phyloP scores from a whole-genome alignment of 805 yeast species.

The Saccharomycopsis amapae region DNA sequence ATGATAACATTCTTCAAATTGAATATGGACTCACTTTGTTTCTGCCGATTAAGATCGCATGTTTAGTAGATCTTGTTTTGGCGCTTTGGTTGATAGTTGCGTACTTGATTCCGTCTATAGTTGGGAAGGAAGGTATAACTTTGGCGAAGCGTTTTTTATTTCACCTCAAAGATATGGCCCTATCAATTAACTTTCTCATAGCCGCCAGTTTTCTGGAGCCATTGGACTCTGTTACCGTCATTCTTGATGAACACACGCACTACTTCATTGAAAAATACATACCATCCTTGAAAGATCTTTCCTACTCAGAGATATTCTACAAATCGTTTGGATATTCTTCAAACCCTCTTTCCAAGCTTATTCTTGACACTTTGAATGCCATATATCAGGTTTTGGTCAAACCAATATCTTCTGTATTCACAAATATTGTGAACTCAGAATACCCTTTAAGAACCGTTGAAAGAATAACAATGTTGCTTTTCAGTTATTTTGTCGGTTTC shows the following conservation, averaged over 20 bases:
- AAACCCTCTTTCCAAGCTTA: not conserved
- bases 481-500: constrained; percentile 32
- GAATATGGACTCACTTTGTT: constrained; percentile 1
- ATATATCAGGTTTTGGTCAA: constrained; percentile 8
- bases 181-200: too few species aligned
- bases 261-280: too few species aligned
- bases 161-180: too few species aligned
- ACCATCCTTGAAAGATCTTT: not conserved
- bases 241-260: too few species aligned
- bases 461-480: constrained; percentile 31
- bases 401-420: constrained; percentile 24
- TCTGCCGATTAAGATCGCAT: constrained; percentile 11
- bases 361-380: constrained; percentile 4
- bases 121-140: constrained; percentile 13
- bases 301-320: not conserved
- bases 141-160: too few species aligned
- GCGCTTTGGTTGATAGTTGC: constrained; percentile 7
- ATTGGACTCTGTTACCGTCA: not conserved
- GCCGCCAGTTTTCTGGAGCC: not conserved
- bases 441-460: constrained; percentile 32
- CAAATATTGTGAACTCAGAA: constrained; percentile 23
- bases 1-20: constrained; percentile 3
- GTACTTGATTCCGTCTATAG: constrained; percentile 16
- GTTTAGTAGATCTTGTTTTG: constrained; percentile 5
- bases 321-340: not conserved